These are phyloP conservation scores for Hymenotorrendiella dingleyae DNA, from an alignment of 2,329 filamentous ascomycete genomes.

Conservation along the genomic window DNA sequence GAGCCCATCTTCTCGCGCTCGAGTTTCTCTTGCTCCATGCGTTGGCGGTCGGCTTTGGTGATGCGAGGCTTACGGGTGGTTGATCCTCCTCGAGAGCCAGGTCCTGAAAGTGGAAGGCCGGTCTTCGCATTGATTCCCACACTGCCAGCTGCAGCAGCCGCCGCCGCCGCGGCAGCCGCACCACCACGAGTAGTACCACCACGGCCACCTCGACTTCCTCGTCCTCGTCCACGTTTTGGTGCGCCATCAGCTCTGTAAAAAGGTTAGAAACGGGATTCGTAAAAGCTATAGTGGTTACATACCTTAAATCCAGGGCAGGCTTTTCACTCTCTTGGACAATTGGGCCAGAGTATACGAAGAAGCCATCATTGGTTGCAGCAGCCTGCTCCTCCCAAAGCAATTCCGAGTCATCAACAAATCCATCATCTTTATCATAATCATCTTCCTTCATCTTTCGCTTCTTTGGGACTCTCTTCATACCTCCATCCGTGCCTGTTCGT, in stretches of 20 bases:
- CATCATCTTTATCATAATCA: slow-evolving; percentile 77
- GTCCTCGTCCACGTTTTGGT: slow-evolving; percentile 54
- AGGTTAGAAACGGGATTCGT: slow-evolving; percentile 30
- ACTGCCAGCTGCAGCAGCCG: slow-evolving; percentile 31
- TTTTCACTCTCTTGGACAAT: slow-evolving; percentile 84
- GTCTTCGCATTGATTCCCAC: slow-evolving; percentile 41
- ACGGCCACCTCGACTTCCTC: slow-evolving; percentile 50
- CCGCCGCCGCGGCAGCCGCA: slow-evolving; percentile 10
- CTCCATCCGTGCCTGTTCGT: slow-evolving; percentile 54
- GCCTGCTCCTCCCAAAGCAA: slow-evolving; percentile 93
- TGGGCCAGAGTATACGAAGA: slow-evolving; percentile 95
- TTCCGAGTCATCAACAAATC: slow-evolving; percentile 90
- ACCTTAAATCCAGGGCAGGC: slow-evolving; percentile 48
- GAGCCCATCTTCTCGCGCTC: slow-evolving; percentile 53
- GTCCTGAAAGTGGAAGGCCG: slow-evolving; percentile 40
- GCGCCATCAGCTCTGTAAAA: slow-evolving; percentile 60
- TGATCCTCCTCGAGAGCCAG: slow-evolving; percentile 69
- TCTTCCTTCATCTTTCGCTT: slow-evolving; percentile 77
- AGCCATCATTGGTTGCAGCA: slow-evolving; percentile 88
- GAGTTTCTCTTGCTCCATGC: slow-evolving; percentile 74
- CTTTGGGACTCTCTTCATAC: slow-evolving; percentile 56
- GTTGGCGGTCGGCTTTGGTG: slow-evolving; percentile 78
- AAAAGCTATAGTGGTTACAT: slow-evolving; percentile 5
- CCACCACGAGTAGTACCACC: slow-evolving; percentile 66
- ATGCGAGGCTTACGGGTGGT: slow-evolving; percentile 76